Evolutionary conservation across 73 alveolate species (phyloP).

Genomic region (Stentor coeruleus): DNA sequence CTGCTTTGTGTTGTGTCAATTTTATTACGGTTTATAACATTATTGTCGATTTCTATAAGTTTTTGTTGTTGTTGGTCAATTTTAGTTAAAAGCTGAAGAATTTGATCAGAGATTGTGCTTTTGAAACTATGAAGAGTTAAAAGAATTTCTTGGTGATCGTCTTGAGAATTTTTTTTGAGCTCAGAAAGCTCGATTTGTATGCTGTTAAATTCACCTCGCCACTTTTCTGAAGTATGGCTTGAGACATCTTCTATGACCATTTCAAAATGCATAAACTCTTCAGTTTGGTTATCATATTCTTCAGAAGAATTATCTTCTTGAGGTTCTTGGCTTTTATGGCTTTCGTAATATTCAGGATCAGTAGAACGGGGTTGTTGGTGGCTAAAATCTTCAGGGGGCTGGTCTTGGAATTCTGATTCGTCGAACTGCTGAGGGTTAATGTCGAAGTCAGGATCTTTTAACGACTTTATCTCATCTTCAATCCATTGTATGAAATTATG

Average conservation of each 20-base stretch:
- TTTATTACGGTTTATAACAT: neutral
- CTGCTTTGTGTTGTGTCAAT: slow-evolving; percentile 9
- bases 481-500: slow-evolving; percentile 1
- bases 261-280: neutral
- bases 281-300: neutral
- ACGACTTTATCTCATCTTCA: neutral
- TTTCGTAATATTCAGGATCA: neutral
- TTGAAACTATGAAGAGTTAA: neutral
- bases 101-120: neutral
- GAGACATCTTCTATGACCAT: slow-evolving; percentile 5
- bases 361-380: too few relatives aligned
- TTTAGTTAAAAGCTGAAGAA: neutral
- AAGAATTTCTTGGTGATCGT: slow-evolving; percentile 12
- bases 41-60: neutral
- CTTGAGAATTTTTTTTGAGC: neutral
- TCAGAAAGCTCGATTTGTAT: neutral
- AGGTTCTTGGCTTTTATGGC: neutral
- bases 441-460: neutral
- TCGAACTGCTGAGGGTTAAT: neutral
- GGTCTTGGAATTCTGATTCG: too few relatives aligned
- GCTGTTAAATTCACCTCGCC: slow-evolving; percentile 10
- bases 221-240: neutral
- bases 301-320: neutral
- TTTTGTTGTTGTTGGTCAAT: neutral
- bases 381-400: too few relatives aligned